Percentiles rank a stretch among this genome's conserved stretches.
These are phyloP conservation scores for Cordyceps javanica DNA, from an alignment of 2,329 filamentous ascomycete genomes.

Conservation along the genomic window DNA sequence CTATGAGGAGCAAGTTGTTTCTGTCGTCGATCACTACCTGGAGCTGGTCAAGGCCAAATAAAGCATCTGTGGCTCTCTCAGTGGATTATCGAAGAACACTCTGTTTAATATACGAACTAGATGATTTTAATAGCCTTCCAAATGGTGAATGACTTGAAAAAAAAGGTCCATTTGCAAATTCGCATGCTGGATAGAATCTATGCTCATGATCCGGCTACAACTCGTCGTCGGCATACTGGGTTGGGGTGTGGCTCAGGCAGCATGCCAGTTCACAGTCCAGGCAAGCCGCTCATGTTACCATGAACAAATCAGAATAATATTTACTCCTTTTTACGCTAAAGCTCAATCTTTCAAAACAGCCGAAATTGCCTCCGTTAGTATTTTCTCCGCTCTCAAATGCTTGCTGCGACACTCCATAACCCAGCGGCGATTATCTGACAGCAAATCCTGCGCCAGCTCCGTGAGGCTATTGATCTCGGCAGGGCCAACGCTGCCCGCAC, in stretches of 20 bases:
- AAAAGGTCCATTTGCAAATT: too few species aligned
- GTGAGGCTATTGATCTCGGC: not conserved
- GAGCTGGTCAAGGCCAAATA: conserved; percentile 17
- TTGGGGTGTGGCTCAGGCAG: too few species aligned
- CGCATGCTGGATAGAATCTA: too few species aligned
- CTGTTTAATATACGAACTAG: too few species aligned
- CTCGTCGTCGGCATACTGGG: too few species aligned
- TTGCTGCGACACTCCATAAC: not conserved
- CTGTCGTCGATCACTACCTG: conserved; percentile 28
- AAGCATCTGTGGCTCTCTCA: too few species aligned
- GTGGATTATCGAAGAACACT: too few species aligned
- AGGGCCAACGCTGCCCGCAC: conserved; percentile 10
- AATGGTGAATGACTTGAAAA: too few species aligned
- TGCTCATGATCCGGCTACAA: too few species aligned
- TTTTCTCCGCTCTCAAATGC: not conserved
- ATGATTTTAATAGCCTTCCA: too few species aligned
- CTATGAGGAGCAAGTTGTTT: conserved; percentile 29
- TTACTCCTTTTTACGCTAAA: not conserved
- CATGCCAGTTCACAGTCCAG: too few species aligned
- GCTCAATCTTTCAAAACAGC: not conserved
- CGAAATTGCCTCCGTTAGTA: not conserved
- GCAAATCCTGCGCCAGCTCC: not conserved
- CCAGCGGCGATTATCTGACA: conserved; percentile 6
- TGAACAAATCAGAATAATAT: not conserved
- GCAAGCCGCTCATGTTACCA: too few species aligned